Evolutionary conservation across 371 early-diverging fungal genomes (phyloP).

Genomic region (Dentiscutata heterogama): DNA sequence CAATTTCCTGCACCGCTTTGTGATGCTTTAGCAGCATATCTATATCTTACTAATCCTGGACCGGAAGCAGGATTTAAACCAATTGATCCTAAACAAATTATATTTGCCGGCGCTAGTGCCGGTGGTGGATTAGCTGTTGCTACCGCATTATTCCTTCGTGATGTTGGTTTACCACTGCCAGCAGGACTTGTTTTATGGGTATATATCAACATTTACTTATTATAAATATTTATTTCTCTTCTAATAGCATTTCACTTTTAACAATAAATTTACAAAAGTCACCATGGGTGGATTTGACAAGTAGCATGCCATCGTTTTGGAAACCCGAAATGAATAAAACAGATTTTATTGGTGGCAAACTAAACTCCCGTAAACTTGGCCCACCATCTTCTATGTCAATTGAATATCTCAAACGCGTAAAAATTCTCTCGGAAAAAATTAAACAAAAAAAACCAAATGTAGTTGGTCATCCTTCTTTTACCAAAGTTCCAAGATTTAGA

Average conservation of each 20-base stretch:
- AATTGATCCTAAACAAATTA: constrained; percentile 46
- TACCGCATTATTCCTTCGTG: constrained; percentile 52
- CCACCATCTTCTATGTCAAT: not conserved
- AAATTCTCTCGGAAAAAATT: constrained; percentile 49
- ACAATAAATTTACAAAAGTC: not conserved
- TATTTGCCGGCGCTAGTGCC: constrained; percentile 68
- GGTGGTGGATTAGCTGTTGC: constrained; percentile 65
- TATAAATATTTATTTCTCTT: not conserved
- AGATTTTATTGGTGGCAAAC: constrained; percentile 50
- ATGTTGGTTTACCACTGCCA: constrained; percentile 49
- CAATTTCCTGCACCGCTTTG: constrained; percentile 86
- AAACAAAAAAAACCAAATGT: constrained; percentile 15
- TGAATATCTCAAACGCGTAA: constrained; percentile 1
- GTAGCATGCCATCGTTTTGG: constrained; percentile 50
- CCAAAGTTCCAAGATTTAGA: not conserved
- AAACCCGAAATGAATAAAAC: constrained; percentile 40
- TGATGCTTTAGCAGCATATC: constrained; percentile 80
- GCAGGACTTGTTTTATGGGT: constrained; percentile 42
- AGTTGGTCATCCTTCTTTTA: constrained; percentile 1
- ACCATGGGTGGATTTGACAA: constrained; percentile 57
- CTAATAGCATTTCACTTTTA: no score
- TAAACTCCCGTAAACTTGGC: constrained; percentile 1
- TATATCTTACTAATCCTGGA: constrained; percentile 69
- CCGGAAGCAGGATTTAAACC: constrained; percentile 51
- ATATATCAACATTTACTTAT: not conserved